These are phyloP conservation scores for Hydnum rufescens DNA, from an alignment of 768 basidiomycete species.

Conservation along the genomic window DNA sequence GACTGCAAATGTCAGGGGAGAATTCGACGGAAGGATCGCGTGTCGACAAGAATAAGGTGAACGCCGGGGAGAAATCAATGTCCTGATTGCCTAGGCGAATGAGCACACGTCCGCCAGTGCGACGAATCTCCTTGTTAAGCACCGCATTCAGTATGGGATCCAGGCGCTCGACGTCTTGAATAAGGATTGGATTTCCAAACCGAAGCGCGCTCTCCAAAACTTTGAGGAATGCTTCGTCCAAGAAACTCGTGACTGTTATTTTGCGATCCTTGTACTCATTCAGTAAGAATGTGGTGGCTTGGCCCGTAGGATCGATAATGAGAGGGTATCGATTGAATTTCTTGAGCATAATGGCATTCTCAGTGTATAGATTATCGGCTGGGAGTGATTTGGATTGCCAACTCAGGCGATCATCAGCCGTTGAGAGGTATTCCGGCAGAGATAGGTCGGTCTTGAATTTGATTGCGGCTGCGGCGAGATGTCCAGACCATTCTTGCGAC, in stretches of 20 bases:
- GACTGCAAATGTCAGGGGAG: slow-evolving; percentile 95
- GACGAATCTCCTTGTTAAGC: slow-evolving; percentile 85
- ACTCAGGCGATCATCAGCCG: slow-evolving; percentile 82
- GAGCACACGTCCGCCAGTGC: slow-evolving; percentile 91
- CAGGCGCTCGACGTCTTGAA: slow-evolving; percentile 93
- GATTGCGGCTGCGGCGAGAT: slow-evolving; percentile 74
- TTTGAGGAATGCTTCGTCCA: slow-evolving; percentile 97
- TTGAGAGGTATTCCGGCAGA: slow-evolving; percentile 87
- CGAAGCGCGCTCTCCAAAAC: slow-evolving; percentile 96
- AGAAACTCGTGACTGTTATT: slow-evolving; percentile 95
- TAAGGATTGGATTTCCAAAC: slow-evolving; percentile 91
- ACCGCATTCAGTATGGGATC: slow-evolving; percentile 97
- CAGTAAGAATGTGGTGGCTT: slow-evolving; percentile 83
- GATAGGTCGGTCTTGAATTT: slow-evolving; percentile 85
- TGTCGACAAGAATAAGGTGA: slow-evolving; percentile 98
- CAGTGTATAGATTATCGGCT: slow-evolving; percentile 84
- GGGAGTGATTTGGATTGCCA: slow-evolving; percentile 97
- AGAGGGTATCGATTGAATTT: slow-evolving; percentile 95
- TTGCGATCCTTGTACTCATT: slow-evolving; percentile 93
- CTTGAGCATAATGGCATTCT: slow-evolving; percentile 99
- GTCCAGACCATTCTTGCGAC: slow-evolving; percentile 90
- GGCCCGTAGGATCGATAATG: slow-evolving; percentile 94
- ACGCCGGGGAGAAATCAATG: slow-evolving; percentile 98
- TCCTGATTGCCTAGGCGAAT: slow-evolving; percentile 95
- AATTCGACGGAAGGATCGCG: slow-evolving; percentile 95